Percentiles rank a stretch among this genome's conserved stretches.
These are phyloP conservation scores for Sphagnurus paluster DNA, from an alignment of 1,284 basidiomycete species.

Conservation along the genomic window DNA sequence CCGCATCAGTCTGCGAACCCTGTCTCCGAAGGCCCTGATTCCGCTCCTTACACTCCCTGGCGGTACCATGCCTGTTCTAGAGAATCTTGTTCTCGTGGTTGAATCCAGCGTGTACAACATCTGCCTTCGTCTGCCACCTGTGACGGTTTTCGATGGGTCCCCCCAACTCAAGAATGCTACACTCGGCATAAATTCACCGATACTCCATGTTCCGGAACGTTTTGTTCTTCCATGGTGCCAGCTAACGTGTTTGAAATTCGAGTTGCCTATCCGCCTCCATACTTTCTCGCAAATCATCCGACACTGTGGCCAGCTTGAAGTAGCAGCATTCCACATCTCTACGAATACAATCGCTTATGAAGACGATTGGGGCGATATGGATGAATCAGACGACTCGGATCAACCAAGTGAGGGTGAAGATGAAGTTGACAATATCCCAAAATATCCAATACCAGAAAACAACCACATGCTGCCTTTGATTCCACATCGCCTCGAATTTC, in stretches of 20 bases:
- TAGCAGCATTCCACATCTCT: neutral
- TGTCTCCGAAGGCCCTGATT: too few species aligned
- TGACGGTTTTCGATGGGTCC: neutral
- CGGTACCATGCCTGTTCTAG: neutral
- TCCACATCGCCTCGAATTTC: too few species aligned
- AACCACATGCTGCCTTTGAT: too few species aligned
- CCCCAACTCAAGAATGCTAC: neutral
- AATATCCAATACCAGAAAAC: too few species aligned
- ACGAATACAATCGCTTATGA: too few species aligned
- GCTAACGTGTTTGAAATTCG: neutral
- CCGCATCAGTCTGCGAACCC: too few species aligned
- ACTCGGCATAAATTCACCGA: neutral
- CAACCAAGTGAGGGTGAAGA: neutral
- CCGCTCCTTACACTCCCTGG: too few species aligned
- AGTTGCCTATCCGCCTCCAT: neutral
- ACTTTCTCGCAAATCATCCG: neutral
- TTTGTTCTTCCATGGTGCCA: neutral
- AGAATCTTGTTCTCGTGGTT: neutral
- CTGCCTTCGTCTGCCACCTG: neutral
- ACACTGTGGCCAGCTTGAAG: neutral
- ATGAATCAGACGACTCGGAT: neutral
- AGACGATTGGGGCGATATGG: neutral
- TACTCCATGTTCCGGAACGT: neutral
- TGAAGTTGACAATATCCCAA: too few species aligned
- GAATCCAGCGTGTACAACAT: neutral